Conservation (phyloP, 192 early-diverging fungal species). For the Linnemannia elongata region DNA sequence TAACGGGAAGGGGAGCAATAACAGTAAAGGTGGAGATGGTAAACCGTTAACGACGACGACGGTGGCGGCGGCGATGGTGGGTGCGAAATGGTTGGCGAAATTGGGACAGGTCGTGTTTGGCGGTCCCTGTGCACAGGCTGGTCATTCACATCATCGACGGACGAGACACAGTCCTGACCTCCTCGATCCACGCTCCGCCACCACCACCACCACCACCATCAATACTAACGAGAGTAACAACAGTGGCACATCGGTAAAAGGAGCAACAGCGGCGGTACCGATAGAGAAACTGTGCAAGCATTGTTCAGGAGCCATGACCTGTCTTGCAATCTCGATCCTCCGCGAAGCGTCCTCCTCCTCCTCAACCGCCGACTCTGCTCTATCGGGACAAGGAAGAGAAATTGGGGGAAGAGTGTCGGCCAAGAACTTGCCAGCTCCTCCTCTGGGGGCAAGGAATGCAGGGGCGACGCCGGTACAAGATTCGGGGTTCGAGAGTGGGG, state of each 20-base stretch:
- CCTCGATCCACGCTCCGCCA: not conserved
- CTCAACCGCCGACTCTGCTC: not conserved
- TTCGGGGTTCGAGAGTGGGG: not conserved
- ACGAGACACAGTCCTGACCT: constrained; percentile 12
- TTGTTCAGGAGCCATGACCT: constrained; percentile 45
- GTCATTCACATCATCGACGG: constrained; percentile 34
- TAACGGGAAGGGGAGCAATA: not conserved
- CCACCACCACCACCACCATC: no score
- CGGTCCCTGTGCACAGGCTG: constrained; percentile 23
- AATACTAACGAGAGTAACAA: not conserved
- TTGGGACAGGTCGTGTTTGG: constrained; percentile 50
- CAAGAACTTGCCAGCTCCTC: not conserved
- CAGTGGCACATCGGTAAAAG: not conserved
- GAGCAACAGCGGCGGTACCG: not conserved
- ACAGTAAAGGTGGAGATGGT: not conserved
- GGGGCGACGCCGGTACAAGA: not conserved
- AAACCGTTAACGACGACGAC: not conserved
- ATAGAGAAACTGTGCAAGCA: constrained; percentile 30
- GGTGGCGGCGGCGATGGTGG: constrained; percentile 2
- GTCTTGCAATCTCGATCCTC: constrained; percentile 28
- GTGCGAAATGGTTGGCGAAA: constrained; percentile 31
- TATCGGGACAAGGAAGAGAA: not conserved
- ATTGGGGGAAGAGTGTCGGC: not conserved
- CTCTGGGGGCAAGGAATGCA: not conserved
- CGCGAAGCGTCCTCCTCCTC: not conserved